phyloP scores from a whole-genome alignment of 1,284 basidiomycete species.

The Ustilago lituana region DNA sequence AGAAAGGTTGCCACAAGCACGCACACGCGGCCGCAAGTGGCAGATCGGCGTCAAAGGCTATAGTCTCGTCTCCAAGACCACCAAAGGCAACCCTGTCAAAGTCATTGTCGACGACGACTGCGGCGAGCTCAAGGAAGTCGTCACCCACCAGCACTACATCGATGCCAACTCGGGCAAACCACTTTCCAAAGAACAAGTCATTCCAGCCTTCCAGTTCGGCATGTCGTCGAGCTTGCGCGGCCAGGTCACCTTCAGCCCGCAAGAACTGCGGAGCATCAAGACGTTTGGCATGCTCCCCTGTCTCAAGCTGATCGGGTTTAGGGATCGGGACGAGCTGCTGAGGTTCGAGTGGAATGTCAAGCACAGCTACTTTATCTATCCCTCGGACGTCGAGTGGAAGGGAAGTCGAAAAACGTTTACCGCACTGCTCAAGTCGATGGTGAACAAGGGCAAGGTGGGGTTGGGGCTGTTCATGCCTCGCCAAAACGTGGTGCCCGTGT shows the following conservation, averaged over 20 bases:
- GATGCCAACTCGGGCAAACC: slow-evolving; percentile 74
- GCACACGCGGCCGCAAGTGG: slow-evolving; percentile 72
- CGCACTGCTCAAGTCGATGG: slow-evolving; percentile 84
- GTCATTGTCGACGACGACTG: slow-evolving; percentile 57
- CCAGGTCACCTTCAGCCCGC: slow-evolving; percentile 83
- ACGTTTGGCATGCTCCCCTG: slow-evolving; percentile 68
- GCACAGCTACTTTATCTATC: slow-evolving; percentile 90
- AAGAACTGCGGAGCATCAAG: slow-evolving; percentile 83
- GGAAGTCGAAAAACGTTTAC: slow-evolving; percentile 92
- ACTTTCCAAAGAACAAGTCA: slow-evolving; percentile 76
- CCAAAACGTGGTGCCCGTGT: slow-evolving; percentile 78
- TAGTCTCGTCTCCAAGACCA: slow-evolving; percentile 58
- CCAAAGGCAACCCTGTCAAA: slow-evolving; percentile 55
- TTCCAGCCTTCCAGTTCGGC: slow-evolving; percentile 65
- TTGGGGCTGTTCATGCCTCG: slow-evolving; percentile 79
- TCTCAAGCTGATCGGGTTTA: slow-evolving; percentile 92
- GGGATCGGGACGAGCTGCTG: slow-evolving; percentile 72
- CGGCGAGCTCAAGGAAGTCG: slow-evolving; percentile 52
- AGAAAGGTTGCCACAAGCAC: slow-evolving; percentile 41
- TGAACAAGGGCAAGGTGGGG: slow-evolving; percentile 83
- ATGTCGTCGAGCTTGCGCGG: slow-evolving; percentile 28
- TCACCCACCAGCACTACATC: slow-evolving; percentile 72
- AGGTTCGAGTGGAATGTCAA: slow-evolving; percentile 88
- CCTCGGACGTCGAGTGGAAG: slow-evolving; percentile 86
- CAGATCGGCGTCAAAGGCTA: slow-evolving; percentile 88